phyloP scores from a whole-genome alignment of 2,329 filamentous ascomycete genomes.

The Leptosphaerulina australis region DNA sequence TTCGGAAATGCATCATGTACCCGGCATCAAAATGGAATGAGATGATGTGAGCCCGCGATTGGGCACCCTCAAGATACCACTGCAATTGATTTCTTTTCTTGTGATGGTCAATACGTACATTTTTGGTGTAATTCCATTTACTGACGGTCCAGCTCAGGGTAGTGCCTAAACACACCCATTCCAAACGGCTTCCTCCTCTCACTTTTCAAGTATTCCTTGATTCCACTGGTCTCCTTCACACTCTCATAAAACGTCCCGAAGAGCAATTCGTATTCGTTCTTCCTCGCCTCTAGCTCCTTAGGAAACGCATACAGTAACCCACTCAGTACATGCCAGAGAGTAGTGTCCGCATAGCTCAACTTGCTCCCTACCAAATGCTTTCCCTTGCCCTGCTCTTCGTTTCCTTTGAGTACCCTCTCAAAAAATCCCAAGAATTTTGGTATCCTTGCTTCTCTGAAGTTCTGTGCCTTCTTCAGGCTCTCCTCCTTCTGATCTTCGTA shows the following conservation, averaged over 20 bases:
- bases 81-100: slow-evolving; percentile 44
- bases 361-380: slow-evolving; percentile 69
- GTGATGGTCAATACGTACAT: slow-evolving; percentile 31
- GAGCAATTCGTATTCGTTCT: slow-evolving; percentile 64
- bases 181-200: slow-evolving; percentile 66
- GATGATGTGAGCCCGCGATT: slow-evolving; percentile 44
- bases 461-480: slow-evolving; percentile 61
- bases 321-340: slow-evolving; percentile 70
- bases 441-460: slow-evolving; percentile 66
- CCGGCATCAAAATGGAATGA: slow-evolving; percentile 48
- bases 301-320: slow-evolving; percentile 70
- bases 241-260: slow-evolving; percentile 67
- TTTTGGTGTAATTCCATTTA: slow-evolving; percentile 23
- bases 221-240: slow-evolving; percentile 66
- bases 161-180: slow-evolving; percentile 72
- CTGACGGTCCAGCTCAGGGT: slow-evolving; percentile 71
- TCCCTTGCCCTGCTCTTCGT: slow-evolving; percentile 61
- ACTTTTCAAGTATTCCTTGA: slow-evolving; percentile 73
- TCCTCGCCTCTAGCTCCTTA: slow-evolving; percentile 64
- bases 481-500: slow-evolving; percentile 80
- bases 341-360: slow-evolving; percentile 74
- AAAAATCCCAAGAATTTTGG: slow-evolving; percentile 77
- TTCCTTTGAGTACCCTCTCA: slow-evolving; percentile 66
- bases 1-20: slow-evolving; percentile 49
- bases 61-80: slow-evolving; percentile 46